phyloP scores from a whole-genome alignment of 441 rosid genomes.

The Lepidium campestre region DNA sequence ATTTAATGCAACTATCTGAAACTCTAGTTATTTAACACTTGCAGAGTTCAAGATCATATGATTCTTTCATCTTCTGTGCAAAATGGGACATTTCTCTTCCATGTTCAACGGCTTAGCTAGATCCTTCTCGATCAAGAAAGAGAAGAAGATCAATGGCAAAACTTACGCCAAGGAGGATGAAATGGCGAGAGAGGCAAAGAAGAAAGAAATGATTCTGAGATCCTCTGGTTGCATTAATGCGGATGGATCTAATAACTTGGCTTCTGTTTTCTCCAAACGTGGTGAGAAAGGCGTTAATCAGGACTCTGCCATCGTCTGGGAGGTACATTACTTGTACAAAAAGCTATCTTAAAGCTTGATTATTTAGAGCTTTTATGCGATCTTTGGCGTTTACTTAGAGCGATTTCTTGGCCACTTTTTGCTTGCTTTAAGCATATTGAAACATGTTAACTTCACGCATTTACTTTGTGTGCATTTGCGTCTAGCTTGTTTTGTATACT shows the following conservation, averaged over 20 bases:
- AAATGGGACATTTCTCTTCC: conserved; percentile 78
- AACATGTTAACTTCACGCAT: neutral
- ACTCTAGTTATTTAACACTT: conserved; percentile 4
- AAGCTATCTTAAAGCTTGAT: neutral
- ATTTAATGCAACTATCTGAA: conserved; percentile 16
- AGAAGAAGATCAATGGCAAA: conserved; percentile 34
- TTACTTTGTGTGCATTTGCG: neutral
- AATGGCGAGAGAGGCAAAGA: conserved; percentile 79
- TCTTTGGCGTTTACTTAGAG: neutral
- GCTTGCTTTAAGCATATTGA: neutral
- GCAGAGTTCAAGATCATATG: conserved; percentile 24
- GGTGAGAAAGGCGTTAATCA: conserved; percentile 88
- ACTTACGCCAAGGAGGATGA: conserved; percentile 56
- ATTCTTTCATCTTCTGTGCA: neutral
- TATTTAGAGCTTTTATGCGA: neutral
- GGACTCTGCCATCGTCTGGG: conserved; percentile 89
- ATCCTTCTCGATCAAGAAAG: conserved; percentile 44
- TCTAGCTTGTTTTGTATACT: neutral
- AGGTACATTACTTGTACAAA: conserved; percentile 42
- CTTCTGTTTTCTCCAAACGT: conserved; percentile 66
- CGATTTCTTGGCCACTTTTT: neutral
- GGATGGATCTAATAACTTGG: conserved; percentile 57
- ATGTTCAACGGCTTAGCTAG: conserved; percentile 75
- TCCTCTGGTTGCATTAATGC: conserved; percentile 67
- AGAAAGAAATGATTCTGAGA: conserved; percentile 58